Evolutionary conservation across 1,284 basidiomycete species (phyloP).

Genomic region (Marasmius tenuissimus): DNA sequence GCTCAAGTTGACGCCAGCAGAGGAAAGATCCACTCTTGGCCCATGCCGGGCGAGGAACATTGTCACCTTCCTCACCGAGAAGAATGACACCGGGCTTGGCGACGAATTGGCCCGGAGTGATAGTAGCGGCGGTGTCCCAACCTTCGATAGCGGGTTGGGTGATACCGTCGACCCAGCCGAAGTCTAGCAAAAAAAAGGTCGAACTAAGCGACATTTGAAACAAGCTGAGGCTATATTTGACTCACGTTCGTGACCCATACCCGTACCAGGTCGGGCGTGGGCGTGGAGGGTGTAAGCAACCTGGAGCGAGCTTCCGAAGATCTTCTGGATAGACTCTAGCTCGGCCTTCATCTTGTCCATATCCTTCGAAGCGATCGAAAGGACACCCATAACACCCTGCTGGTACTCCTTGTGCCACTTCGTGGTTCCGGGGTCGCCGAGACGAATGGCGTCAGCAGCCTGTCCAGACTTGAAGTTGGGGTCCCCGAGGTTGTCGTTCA

Average conservation of each 20-base stretch:
- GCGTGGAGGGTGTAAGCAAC: background rate
- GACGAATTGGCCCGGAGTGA: background rate
- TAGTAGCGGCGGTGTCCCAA: background rate
- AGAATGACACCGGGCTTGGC: slow-evolving; percentile 19
- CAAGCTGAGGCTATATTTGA: background rate
- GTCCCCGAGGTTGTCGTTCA: slow-evolving; percentile 33
- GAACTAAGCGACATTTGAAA: background rate
- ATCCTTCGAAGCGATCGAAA: background rate
- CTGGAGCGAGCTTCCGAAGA: background rate
- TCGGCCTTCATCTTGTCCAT: background rate
- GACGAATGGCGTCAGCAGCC: slow-evolving; percentile 22
- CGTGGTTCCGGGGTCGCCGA: slow-evolving; percentile 25
- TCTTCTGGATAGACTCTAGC: background rate
- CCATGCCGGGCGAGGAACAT: slow-evolving; percentile 18
- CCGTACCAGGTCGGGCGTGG: background rate
- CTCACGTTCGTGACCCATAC: background rate
- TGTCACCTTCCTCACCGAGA: slow-evolving; percentile 24
- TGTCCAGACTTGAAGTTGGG: slow-evolving; percentile 30
- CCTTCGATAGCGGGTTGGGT: background rate
- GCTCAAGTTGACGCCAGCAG: slow-evolving; percentile 22
- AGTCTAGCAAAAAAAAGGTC: background rate
- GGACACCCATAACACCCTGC: background rate
- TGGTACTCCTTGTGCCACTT: slow-evolving; percentile 22
- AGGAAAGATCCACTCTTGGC: slow-evolving; percentile 25
- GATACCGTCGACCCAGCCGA: background rate